phyloP scores from a whole-genome alignment of 1,284 basidiomycete species.

The Trametes polyzona region DNA sequence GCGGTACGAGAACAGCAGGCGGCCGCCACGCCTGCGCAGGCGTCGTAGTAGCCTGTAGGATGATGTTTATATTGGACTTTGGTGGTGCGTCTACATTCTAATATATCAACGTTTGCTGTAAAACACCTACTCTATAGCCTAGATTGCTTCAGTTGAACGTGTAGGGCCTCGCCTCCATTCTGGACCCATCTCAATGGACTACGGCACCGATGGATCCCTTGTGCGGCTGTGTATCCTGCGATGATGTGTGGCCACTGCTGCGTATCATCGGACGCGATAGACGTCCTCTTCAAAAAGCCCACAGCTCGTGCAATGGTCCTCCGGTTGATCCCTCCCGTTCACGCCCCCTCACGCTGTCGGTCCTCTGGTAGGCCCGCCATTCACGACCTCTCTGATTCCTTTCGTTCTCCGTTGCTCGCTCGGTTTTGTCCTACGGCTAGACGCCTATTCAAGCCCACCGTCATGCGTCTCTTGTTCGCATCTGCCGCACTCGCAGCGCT shows the following conservation, averaged over 20 bases:
- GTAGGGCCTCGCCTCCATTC: not conserved
- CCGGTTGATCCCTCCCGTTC: constrained; percentile 1
- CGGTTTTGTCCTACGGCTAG: not conserved
- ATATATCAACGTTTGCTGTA: not conserved
- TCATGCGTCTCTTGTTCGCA: constrained; percentile 11
- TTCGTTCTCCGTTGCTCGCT: not conserved
- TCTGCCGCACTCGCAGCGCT: constrained; percentile 11
- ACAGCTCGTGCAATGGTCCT: not conserved
- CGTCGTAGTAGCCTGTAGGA: not conserved
- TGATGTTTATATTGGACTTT: too few species aligned
- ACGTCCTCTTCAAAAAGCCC: constrained; percentile 1
- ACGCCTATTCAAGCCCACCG: not conserved
- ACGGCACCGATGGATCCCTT: constrained; percentile 2
- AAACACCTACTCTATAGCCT: not conserved
- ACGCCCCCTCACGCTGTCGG: not conserved
- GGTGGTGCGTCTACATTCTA: constrained; percentile 15
- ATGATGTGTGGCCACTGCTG: constrained; percentile 8
- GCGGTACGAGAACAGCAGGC: not conserved
- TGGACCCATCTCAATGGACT: not conserved
- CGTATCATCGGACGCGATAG: constrained; percentile 1
- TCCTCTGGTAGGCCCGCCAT: constrained; percentile 6
- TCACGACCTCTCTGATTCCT: not conserved
- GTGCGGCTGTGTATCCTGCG: constrained; percentile 10
- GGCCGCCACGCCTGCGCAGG: not conserved
- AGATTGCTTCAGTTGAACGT: not conserved